phyloP scores from a whole-genome alignment of 2,329 filamentous ascomycete genomes.

The Colletotrichum acutatum region DNA sequence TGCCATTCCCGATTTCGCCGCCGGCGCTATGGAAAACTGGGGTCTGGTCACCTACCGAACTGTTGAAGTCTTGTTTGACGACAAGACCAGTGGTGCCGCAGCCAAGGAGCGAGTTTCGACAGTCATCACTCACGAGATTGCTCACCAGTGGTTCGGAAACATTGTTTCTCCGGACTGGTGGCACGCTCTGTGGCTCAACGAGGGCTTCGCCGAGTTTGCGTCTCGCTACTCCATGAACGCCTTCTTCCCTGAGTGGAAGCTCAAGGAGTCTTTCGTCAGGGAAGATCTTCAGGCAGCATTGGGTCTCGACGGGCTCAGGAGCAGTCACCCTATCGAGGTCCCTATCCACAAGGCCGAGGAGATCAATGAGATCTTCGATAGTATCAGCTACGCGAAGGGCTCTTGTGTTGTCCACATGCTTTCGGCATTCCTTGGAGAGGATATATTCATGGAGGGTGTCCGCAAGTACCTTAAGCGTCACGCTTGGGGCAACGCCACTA shows the following conservation, averaged over 20 bases:
- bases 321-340: slow-evolving; percentile 96
- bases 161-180: slow-evolving; percentile 99
- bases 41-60: slow-evolving; percentile 94
- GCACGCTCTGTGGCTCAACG: slow-evolving; percentile 97
- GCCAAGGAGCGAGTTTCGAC: slow-evolving; percentile 94
- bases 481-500: slow-evolving; percentile 95
- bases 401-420: slow-evolving; percentile 98
- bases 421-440: slow-evolving; percentile 92
- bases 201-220: slow-evolving; percentile 76
- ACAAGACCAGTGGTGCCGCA: slow-evolving; percentile 88
- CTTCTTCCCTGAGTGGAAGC: slow-evolving; percentile 98
- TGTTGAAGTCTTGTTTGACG: slow-evolving; percentile 89
- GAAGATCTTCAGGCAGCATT: slow-evolving; percentile 92
- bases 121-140: slow-evolving; percentile 95
- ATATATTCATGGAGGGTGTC: slow-evolving; percentile 91
- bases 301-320: slow-evolving; percentile 88
- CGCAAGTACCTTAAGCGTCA: slow-evolving; percentile 94
- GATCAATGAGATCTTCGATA: slow-evolving; percentile 98
- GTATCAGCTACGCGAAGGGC: slow-evolving; percentile 97
- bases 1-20: slow-evolving; percentile 94
- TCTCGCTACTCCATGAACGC: slow-evolving; percentile 82
- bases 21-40: slow-evolving; percentile 95
- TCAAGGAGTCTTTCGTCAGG: slow-evolving; percentile 95
- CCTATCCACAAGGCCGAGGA: slow-evolving; percentile 95
- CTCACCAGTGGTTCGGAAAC: slow-evolving; percentile 99